phyloP scores from a whole-genome alignment of 1,284 basidiomycete species.

The Volvariella surrecta region DNA sequence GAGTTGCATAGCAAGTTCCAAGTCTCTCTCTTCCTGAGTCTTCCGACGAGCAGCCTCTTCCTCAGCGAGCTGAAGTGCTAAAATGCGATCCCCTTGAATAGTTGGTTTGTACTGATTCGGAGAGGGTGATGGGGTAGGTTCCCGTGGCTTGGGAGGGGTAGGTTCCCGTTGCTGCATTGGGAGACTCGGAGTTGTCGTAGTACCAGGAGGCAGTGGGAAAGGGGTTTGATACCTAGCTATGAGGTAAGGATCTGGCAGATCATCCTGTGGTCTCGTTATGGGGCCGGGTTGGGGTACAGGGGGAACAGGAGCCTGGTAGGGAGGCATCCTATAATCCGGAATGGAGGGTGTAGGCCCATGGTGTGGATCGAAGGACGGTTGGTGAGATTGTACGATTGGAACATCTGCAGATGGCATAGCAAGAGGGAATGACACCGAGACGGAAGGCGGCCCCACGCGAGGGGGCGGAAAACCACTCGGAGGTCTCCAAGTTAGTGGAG shows the following conservation, averaged over 20 bases:
- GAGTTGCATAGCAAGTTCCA: constrained; percentile 30
- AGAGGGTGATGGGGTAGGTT: too few relatives aligned
- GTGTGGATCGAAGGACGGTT: too few relatives aligned
- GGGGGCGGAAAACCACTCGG: too few relatives aligned
- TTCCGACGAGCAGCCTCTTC: constrained; percentile 23
- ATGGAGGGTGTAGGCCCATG: too few relatives aligned
- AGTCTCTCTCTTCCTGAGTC: constrained; percentile 29
- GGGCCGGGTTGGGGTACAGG: constrained; percentile 8
- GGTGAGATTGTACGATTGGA: too few relatives aligned
- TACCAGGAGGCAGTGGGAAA: constrained; percentile 39
- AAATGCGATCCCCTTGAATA: neutral
- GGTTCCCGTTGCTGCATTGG: too few relatives aligned
- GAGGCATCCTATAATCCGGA: constrained; percentile 3
- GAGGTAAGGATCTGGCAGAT: constrained; percentile 34
- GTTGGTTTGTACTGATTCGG: too few relatives aligned
- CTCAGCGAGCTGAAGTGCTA: constrained; percentile 14
- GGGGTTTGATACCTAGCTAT: constrained; percentile 36
- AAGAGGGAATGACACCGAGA: too few relatives aligned
- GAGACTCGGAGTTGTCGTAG: constrained; percentile 4
- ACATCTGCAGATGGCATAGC: too few relatives aligned
- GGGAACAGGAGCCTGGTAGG: constrained; percentile 4
- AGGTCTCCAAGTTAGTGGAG: too few relatives aligned
- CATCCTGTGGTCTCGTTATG: constrained; percentile 5
- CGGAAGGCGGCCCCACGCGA: too few relatives aligned
- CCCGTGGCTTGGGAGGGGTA: too few relatives aligned